Evolutionary conservation across 2,329 filamentous ascomycete species (phyloP).

Genomic region (Neonectria hederae): DNA sequence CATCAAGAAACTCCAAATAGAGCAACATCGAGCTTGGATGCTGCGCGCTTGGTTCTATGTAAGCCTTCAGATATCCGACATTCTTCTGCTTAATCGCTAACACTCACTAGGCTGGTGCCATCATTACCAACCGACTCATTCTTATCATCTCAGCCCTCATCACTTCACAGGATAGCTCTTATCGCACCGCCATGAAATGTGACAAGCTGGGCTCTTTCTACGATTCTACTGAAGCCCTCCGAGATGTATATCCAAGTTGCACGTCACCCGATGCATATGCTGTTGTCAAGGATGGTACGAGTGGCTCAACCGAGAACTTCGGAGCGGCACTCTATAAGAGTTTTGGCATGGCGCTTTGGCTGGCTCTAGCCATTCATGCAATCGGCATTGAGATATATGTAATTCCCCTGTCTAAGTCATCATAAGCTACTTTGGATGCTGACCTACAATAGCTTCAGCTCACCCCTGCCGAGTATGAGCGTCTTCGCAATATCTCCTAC

Average conservation of each 20-base stretch:
- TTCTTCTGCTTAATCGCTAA: too few species aligned
- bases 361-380: neutral
- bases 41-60: conserved; percentile 61
- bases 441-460: neutral
- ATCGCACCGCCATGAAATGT: too few species aligned
- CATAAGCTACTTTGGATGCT: neutral
- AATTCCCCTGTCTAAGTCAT: neutral
- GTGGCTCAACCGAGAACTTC: neutral
- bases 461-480: neutral
- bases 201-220: neutral
- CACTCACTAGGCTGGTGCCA: too few species aligned
- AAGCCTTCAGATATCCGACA: too few species aligned
- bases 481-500: neutral
- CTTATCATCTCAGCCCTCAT: too few species aligned
- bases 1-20: conserved; percentile 68
- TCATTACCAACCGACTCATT: too few species aligned
- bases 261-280: neutral
- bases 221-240: neutral
- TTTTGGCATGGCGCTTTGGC: neutral
- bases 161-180: too few species aligned
- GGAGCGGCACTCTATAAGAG: neutral
- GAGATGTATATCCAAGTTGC: neutral
- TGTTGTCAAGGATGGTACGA: neutral
- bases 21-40: conserved; percentile 73
- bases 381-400: neutral